phyloP scores from a whole-genome alignment of 805 yeast species.

The Kodamaea lidongshanica region DNA sequence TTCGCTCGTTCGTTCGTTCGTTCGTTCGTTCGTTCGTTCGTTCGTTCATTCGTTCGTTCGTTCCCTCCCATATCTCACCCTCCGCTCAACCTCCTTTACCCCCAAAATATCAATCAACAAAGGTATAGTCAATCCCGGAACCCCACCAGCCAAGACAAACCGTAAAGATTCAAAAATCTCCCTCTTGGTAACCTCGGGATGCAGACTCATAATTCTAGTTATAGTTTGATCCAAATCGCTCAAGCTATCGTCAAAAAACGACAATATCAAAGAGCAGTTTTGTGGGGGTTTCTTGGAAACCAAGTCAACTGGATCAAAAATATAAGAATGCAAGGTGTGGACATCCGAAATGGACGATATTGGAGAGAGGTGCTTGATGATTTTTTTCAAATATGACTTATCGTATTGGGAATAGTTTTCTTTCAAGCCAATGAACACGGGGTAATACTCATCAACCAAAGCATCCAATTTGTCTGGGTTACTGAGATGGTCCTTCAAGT shows the following conservation, averaged over 20 bases:
- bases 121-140: constrained; percentile 65
- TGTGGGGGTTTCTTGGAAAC: constrained; percentile 11
- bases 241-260: constrained; percentile 11
- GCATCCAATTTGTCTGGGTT: constrained; percentile 30
- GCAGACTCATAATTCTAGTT: constrained; percentile 1
- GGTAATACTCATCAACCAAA: constrained; percentile 29
- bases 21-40: too few species aligned
- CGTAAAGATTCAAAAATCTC: constrained; percentile 54
- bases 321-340: constrained; percentile 38
- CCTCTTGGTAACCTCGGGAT: constrained; percentile 22
- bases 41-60: too few species aligned
- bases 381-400: constrained; percentile 28
- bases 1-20: too few species aligned
- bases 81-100: constrained; percentile 21
- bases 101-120: constrained; percentile 54
- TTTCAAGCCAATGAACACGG: constrained; percentile 11
- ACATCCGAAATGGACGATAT: constrained; percentile 53
- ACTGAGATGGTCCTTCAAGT: constrained; percentile 42
- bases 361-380: constrained; percentile 42
- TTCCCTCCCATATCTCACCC: too few species aligned
- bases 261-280: constrained; percentile 13
- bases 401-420: too few species aligned
- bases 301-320: constrained; percentile 38
- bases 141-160: constrained; percentile 63
- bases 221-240: constrained; percentile 12